These are phyloP conservation scores for Cryptococcus jaspeensis DNA, from an alignment of 1,284 basidiomycete species.

Conservation along the genomic window DNA sequence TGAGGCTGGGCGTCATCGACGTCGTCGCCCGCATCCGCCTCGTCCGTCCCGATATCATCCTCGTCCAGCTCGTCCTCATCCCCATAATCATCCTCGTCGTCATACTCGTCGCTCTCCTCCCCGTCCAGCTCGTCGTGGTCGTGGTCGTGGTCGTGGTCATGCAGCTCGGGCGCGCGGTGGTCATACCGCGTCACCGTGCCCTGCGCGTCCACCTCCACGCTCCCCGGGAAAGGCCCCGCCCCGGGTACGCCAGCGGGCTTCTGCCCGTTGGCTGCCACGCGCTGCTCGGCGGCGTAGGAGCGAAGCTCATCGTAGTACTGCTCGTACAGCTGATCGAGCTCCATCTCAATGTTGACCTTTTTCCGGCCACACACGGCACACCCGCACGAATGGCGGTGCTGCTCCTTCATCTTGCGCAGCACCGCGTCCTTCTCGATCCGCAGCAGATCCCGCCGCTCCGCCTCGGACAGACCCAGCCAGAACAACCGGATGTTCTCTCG, in stretches of 20 bases:
- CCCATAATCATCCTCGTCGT: conserved; percentile 45
- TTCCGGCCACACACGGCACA: conserved; percentile 97
- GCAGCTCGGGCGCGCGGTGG: conserved; percentile 54
- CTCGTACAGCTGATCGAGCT: conserved; percentile 98
- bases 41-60: conserved; percentile 63
- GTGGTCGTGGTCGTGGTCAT: conserved; percentile 43
- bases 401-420: conserved; percentile 97
- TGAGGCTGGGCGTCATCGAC: conserved; percentile 57
- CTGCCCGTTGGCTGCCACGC: conserved; percentile 79
- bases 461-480: conserved; percentile 86
- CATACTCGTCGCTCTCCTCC: conserved; percentile 39
- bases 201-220: conserved; percentile 90
- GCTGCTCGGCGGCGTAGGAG: conserved; percentile 96
- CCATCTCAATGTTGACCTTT: conserved; percentile 97
- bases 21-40: conserved; percentile 65
- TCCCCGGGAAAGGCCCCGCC: conserved; percentile 96
- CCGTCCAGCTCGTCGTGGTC: conserved; percentile 49
- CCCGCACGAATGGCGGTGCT: conserved; percentile 91
- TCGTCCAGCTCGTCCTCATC: conserved; percentile 53
- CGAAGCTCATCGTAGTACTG: conserved; percentile 99
- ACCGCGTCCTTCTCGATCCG: conserved; percentile 98
- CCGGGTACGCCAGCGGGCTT: conserved; percentile 67
- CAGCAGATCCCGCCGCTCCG: conserved; percentile 84
- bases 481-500: conserved; percentile 96
- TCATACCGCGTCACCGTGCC: conserved; percentile 73